Base-by-base conservation (phyloP, 2,329 filamentous ascomycete species). In the Helotiales sp. region DNA sequence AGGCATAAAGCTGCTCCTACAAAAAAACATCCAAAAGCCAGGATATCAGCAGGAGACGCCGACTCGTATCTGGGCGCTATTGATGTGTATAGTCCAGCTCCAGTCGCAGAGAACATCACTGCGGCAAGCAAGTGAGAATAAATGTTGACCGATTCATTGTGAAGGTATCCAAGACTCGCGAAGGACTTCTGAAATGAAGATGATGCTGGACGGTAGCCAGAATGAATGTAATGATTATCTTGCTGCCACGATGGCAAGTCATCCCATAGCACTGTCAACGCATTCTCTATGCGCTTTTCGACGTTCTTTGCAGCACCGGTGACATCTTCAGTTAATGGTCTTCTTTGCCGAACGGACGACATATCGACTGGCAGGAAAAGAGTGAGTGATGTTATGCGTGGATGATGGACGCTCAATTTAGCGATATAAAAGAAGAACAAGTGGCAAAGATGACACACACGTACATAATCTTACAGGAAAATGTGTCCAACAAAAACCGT, bases 21-120 rank as follows among this genome's bases (percentile, higher is more conserved):
- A 67, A 96, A 92, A 79, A 95, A 96, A 74, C 87, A 92, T 1
- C 78, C 76, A 71, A 96, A 91, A 29, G 85, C 90, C 33, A 85
- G 62, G n/a, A 90, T 77, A 71, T 96, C 91, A 2, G 81, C 75
- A 8, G 69, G 59, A 8, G 78, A 79, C 6, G 89, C 88, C 2
- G 80, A 77, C 8, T 78, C 78, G 68, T 93, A 93, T 8, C 90
- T 83, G 34, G 88, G 83, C 12, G 78, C 77, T 34, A 93, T 74
- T 49, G 79, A 73, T 24, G 72, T 70, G 72, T 87, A 84, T 12
- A 92, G 73, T 50, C 81, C 76, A 12, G 76, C 61, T 1, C 78
- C 82, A 1, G 77, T 74, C 6, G 77, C 68, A 2, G 83, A 69
- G 56, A 89, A 86, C 33, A 81, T 64, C 1, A 88, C 51, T 10